Evolutionary conservation across 148 eudicot genomes (phyloP), one percentile per base, ranked within the genome.

Genomic region (Cornus controversa): DNA sequence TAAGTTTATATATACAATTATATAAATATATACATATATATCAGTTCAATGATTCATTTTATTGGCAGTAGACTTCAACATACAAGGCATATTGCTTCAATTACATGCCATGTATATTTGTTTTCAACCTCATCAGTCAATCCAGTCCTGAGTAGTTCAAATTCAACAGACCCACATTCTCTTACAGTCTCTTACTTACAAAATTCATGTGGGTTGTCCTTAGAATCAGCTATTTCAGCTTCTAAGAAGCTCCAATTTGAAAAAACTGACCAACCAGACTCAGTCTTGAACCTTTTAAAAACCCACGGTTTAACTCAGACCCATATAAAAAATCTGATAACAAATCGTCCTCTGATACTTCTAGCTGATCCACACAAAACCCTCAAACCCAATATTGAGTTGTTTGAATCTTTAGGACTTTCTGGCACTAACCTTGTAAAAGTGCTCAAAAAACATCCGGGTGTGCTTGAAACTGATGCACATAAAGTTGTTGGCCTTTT

Each of bases 161-260:
- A 69, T 69, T 69, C 73, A 54, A 36, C 22, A 27, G 53, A 57
- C 73, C 63, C 72, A 25, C 40, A 50, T 28, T 79, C 67, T 66
- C 8, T 26, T 5, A 66, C 67, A 10, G 66, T 75, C 70, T 54
- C 71, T 1, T 74, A 74, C 75, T 65, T 80, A 63, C 20, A 13
- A 36, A 69, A 75, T 14, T 69, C 79, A 25, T 74, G 79, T 75
- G 82, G 74, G 42, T 58, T 80, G 34, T 53, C 79, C 71, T 62
- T 70, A 60, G 70, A 75, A 20, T 80, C 79, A 20, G 82, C 82
- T 11, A 45, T 68, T 69, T 36, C 74, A 37, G 78, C 70, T 47
- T 75, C 82, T 22, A 68, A 54, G 66, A 80, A 75, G 70, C 63
- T 80, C 23, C 68, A 63, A 2, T 15, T 58, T 69, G 78, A 23